These are phyloP conservation scores for Gliomastix tumulicola DNA, from an alignment of 2,329 filamentous ascomycete species.

Conservation along the genomic window DNA sequence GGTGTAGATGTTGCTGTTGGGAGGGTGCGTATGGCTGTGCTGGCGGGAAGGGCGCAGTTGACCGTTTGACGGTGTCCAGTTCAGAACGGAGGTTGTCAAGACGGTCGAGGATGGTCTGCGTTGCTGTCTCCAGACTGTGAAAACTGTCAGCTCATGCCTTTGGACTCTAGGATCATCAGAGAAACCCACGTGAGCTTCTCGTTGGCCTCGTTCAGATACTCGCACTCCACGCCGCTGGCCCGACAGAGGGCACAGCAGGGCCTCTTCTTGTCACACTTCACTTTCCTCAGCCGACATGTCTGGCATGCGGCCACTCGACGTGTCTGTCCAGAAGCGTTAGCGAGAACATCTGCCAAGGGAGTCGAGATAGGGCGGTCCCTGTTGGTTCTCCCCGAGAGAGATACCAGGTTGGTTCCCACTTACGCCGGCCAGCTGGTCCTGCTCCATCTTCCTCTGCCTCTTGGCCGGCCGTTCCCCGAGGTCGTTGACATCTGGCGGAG, in stretches of 20 bases:
- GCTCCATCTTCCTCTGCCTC: slow-evolving; percentile 4
- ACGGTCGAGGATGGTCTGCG: slow-evolving; percentile 7
- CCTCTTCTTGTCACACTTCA: slow-evolving; percentile 12
- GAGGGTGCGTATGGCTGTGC: no score
- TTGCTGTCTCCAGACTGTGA: slow-evolving; percentile 9
- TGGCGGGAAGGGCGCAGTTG: no score
- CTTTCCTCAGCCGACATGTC: slow-evolving; percentile 9
- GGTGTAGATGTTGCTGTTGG: background rate
- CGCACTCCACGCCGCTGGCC: slow-evolving; percentile 8
- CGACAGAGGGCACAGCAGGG: slow-evolving; percentile 8
- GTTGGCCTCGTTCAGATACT: slow-evolving; percentile 7
- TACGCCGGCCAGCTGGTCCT: no score
- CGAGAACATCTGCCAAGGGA: no score
- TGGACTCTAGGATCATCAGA: no score
- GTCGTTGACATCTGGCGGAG: no score
- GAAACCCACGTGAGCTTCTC: slow-evolving; percentile 10
- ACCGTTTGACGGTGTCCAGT: slow-evolving; percentile 6
- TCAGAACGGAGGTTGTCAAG: slow-evolving; percentile 9
- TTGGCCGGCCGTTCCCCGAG: slow-evolving; percentile 12
- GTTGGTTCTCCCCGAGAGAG: no score
- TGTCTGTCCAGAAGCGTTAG: no score
- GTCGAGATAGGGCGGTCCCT: no score
- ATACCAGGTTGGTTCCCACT: no score
- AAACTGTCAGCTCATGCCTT: no score
- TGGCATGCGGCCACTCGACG: slow-evolving; percentile 11